Evolutionary conservation across 257 asterid species (phyloP).

Genomic region (Nicotiana obtusifolia): DNA sequence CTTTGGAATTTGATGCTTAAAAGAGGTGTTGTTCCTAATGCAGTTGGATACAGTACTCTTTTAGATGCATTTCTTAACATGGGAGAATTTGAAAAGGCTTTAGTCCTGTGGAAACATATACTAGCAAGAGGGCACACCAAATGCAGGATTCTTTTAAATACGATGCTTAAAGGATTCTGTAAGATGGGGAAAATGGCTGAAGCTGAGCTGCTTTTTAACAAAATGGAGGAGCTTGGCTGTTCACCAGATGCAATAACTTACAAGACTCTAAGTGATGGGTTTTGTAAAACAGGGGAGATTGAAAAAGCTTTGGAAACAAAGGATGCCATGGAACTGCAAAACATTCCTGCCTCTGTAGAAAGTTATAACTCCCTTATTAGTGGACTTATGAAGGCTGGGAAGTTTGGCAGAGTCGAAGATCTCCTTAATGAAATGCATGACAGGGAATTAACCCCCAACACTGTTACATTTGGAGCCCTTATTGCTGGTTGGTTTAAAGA

Average conservation of each 20-base stretch:
- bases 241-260: conserved; percentile 64
- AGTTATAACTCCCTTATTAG: conserved; percentile 69
- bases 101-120: conserved; percentile 60
- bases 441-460: conserved; percentile 43
- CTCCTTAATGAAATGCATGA: conserved; percentile 48
- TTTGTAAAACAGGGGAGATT: conserved; percentile 57
- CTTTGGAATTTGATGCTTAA: conserved; percentile 72
- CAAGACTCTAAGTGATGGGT: conserved; percentile 66
- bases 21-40: conserved; percentile 64
- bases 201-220: conserved; percentile 57
- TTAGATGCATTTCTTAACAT: conserved; percentile 56
- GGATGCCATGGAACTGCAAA: conserved; percentile 48
- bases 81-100: conserved; percentile 44
- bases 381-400: conserved; percentile 62
- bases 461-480: conserved; percentile 79
- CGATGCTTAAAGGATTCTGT: conserved; percentile 73
- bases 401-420: conserved; percentile 34
- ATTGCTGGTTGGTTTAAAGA: conserved; percentile 76
- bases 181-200: conserved; percentile 66
- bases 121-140: conserved; percentile 56
- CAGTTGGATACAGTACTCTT: conserved; percentile 64
- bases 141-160: conserved; percentile 49
- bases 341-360: conserved; percentile 53
- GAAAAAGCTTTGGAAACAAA: conserved; percentile 49
- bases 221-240: conserved; percentile 60